Evolutionary conservation across 768 basidiomycete species (phyloP).

Genomic region (Russula compacta): DNA sequence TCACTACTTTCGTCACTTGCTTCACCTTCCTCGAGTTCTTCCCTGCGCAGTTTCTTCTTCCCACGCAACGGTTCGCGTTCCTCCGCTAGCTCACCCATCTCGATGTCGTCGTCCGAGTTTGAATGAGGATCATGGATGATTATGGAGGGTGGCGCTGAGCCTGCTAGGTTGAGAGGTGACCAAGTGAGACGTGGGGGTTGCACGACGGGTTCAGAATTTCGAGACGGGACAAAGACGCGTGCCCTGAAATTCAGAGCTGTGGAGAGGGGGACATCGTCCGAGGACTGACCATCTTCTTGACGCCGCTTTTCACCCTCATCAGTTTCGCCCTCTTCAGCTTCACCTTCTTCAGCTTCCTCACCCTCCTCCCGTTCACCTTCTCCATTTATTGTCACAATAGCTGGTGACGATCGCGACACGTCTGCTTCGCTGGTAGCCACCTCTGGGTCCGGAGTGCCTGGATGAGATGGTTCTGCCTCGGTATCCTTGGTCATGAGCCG

Average conservation of each 20-base stretch:
- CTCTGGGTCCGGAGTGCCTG: constrained; percentile 13
- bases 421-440: constrained; percentile 21
- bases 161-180: not conserved
- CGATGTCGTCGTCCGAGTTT: constrained; percentile 53
- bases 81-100: constrained; percentile 88
- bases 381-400: constrained; percentile 35
- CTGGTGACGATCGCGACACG: constrained; percentile 39
- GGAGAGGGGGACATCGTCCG: constrained; percentile 25
- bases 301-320: constrained; percentile 32
- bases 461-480: constrained; percentile 28
- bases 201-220: constrained; percentile 21
- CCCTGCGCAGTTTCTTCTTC: constrained; percentile 45
- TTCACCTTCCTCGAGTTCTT: constrained; percentile 82
- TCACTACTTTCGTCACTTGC: constrained; percentile 75
- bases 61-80: constrained; percentile 41
- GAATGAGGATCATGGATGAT: constrained; percentile 15
- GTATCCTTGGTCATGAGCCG: constrained; percentile 62
- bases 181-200: not conserved
- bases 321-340: constrained; percentile 36
- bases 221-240: constrained; percentile 28
- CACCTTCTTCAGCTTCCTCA: constrained; percentile 30
- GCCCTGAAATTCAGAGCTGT: constrained; percentile 28
- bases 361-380: constrained; percentile 23
- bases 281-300: constrained; percentile 29
- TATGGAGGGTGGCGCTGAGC: constrained; percentile 18